Evolutionary conservation across 2,329 filamentous ascomycete species (phyloP).

Genomic region (Paraconiothyrium brasiliense): DNA sequence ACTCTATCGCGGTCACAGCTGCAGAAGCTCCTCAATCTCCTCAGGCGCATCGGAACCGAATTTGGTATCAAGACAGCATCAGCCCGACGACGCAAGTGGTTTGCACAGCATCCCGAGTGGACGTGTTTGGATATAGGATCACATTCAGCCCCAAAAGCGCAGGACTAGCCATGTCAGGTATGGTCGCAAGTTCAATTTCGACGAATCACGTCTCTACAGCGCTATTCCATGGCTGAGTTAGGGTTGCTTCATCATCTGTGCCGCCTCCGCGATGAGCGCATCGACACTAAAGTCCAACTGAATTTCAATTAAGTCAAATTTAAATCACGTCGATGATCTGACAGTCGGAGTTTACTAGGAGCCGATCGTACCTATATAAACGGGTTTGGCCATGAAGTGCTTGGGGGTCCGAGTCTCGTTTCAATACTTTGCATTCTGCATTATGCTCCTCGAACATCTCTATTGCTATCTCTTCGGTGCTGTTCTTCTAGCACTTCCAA

Average conservation of each 20-base stretch:
- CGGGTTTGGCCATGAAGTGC: background rate
- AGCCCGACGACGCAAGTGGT: background rate
- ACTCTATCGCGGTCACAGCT: background rate
- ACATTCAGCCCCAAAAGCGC: background rate
- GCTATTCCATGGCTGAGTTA: background rate
- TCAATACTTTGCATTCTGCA: background rate
- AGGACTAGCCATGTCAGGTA: conserved; percentile 1
- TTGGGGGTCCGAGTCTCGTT: background rate
- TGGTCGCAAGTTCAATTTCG: background rate
- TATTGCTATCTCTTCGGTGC: background rate
- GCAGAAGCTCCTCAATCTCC: conserved; percentile 1
- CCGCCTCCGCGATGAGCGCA: background rate
- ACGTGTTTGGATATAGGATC: background rate
- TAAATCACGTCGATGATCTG: background rate
- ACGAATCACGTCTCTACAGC: background rate
- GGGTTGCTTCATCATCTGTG: background rate
- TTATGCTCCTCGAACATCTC: background rate
- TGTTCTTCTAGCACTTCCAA: background rate
- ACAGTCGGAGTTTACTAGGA: background rate
- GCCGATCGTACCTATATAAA: background rate
- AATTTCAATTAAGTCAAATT: background rate
- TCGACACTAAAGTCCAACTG: background rate
- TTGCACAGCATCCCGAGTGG: conserved; percentile 2
- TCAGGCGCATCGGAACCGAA: conserved; percentile 3
- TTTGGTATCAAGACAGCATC: conserved; percentile 10